Evolutionary conservation across 441 rosid genomes (phyloP).

Genomic region (Pelargonium australe): DNA sequence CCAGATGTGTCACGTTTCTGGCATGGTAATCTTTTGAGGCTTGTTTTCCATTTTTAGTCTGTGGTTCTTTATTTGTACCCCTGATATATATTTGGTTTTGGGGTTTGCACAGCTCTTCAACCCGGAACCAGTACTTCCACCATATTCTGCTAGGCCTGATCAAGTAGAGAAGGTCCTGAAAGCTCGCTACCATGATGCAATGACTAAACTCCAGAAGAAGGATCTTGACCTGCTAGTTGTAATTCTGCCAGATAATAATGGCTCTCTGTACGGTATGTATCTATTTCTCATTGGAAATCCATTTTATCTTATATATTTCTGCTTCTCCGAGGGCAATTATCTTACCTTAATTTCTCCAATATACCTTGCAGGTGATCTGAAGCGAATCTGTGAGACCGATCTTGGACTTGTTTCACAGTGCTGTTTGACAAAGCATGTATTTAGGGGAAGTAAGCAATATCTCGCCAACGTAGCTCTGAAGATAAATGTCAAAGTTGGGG

Average conservation of each 20-base stretch:
- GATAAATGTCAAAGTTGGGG: constrained; percentile 94
- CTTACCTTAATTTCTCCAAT: not conserved
- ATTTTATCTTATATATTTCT: not conserved
- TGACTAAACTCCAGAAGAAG: constrained; percentile 81
- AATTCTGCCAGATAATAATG: constrained; percentile 90
- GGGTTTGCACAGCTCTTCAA: constrained; percentile 77
- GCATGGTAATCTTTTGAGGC: constrained; percentile 54
- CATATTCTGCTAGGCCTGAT: constrained; percentile 77
- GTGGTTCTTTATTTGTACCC: not conserved
- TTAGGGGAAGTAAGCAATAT: constrained; percentile 83
- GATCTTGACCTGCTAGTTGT: constrained; percentile 83
- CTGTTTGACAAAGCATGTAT: constrained; percentile 77
- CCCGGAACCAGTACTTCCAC: constrained; percentile 79
- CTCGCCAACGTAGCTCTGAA: constrained; percentile 79
- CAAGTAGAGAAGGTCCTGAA: constrained; percentile 93
- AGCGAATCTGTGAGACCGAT: constrained; percentile 87
- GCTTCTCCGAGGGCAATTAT: not conserved
- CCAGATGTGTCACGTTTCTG: constrained; percentile 94
- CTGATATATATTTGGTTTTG: not conserved
- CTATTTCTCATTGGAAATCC: constrained; percentile 11
- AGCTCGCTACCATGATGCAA: constrained; percentile 66
- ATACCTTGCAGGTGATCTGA: constrained; percentile 56
- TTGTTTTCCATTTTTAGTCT: not conserved
- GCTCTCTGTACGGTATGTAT: constrained; percentile 75
- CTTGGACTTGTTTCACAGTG: constrained; percentile 84